These are phyloP conservation scores for Westerdykella ornata DNA, from an alignment of 2,329 filamentous ascomycete genomes.

Conservation along the genomic window DNA sequence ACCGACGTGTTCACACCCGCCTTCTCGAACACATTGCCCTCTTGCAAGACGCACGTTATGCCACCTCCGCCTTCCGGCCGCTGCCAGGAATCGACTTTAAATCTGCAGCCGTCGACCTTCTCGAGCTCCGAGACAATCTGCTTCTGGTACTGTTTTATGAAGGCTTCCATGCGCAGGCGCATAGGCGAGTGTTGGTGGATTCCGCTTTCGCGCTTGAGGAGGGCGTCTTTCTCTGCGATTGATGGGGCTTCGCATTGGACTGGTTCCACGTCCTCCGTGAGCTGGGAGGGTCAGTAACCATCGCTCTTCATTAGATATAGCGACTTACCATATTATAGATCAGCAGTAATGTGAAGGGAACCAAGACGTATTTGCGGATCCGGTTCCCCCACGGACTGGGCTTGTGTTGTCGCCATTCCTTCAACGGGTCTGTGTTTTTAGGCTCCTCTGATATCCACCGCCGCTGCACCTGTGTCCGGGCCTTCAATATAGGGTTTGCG, in stretches of 20 bases:
- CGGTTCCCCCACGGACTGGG: constrained; percentile 37
- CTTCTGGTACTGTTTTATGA: constrained; percentile 88
- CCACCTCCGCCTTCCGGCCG: constrained; percentile 85
- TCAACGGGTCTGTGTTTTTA: constrained; percentile 24
- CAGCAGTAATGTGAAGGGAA: constrained; percentile 49
- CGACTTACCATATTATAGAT: constrained; percentile 54
- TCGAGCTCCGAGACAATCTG: constrained; percentile 79
- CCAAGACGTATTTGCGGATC: constrained; percentile 41
- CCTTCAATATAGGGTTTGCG: constrained; percentile 9
- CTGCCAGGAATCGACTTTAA: constrained; percentile 79
- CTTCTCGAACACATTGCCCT: constrained; percentile 96
- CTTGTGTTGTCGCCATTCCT: constrained; percentile 31
- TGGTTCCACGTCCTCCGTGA: constrained; percentile 29
- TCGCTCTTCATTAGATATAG: neutral
- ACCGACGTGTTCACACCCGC: constrained; percentile 91
- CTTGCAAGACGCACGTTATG: constrained; percentile 89
- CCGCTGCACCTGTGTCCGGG: constrained; percentile 3
- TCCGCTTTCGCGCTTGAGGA: constrained; percentile 69
- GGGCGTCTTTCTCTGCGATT: constrained; percentile 77
- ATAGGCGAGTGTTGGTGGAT: constrained; percentile 78
- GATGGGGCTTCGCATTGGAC: constrained; percentile 54
- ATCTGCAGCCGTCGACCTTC: constrained; percentile 73
- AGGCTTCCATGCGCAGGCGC: constrained; percentile 94
- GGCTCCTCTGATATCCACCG: constrained; percentile 18
- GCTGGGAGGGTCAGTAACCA: constrained; percentile 11